Conservation (phyloP, 495 filamentous ascomycete species). For the Aspergillus hancockii region DNA sequence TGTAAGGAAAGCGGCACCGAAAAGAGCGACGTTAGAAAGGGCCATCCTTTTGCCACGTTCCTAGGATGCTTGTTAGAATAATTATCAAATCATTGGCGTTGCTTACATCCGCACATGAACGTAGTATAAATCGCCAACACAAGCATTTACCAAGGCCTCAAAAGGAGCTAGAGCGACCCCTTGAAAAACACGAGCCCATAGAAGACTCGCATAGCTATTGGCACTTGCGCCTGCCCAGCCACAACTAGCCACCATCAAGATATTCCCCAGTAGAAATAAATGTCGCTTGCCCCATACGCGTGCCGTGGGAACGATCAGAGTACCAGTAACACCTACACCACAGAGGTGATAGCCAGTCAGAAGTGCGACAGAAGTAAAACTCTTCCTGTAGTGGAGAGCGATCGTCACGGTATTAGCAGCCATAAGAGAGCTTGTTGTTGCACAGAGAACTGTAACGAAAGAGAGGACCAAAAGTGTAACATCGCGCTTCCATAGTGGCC, state of each 20-base stretch:
- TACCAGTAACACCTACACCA: slow-evolving; percentile 76
- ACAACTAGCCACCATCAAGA: slow-evolving; percentile 69
- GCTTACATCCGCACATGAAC: slow-evolving; percentile 61
- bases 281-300: slow-evolving; percentile 92
- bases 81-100: neutral
- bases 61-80: slow-evolving; percentile 32
- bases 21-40: slow-evolving; percentile 81
- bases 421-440: slow-evolving; percentile 78
- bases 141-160: slow-evolving; percentile 74
- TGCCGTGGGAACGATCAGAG: slow-evolving; percentile 84
- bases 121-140: slow-evolving; percentile 75
- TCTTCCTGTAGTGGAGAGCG: slow-evolving; percentile 54
- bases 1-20: slow-evolving; percentile 90
- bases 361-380: slow-evolving; percentile 72
- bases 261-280: slow-evolving; percentile 75
- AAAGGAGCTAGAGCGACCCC: slow-evolving; percentile 76
- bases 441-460: slow-evolving; percentile 75
- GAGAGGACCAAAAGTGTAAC: slow-evolving; percentile 76
- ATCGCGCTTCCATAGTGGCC: slow-evolving; percentile 87
- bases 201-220: slow-evolving; percentile 63
- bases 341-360: slow-evolving; percentile 87
- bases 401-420: slow-evolving; percentile 83
- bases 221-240: slow-evolving; percentile 77
- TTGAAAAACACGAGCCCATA: slow-evolving; percentile 77
- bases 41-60: slow-evolving; percentile 89